Evolutionary conservation across 192 early-diverging fungal species (phyloP).

Genomic region (Kappamyces sp.): DNA sequence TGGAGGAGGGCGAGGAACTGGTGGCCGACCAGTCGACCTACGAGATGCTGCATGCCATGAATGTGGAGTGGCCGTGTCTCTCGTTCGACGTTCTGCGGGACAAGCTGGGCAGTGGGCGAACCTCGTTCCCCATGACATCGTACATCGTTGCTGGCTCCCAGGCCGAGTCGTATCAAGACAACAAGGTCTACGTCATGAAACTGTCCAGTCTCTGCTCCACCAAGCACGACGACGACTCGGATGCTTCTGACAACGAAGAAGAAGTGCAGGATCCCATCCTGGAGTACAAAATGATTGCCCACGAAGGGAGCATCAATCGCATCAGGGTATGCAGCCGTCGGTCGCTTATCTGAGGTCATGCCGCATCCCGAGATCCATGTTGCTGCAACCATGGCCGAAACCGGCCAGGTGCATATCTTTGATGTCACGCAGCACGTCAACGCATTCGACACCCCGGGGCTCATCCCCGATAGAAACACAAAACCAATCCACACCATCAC

Average conservation of each 20-base stretch:
- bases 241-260: constrained; percentile 25
- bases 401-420: constrained; percentile 91
- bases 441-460: constrained; percentile 77
- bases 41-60: constrained; percentile 93
- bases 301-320: constrained; percentile 89
- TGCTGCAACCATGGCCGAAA: constrained; percentile 89
- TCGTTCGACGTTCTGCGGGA: constrained; percentile 93
- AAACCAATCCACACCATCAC: constrained; percentile 77
- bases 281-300: constrained; percentile 60
- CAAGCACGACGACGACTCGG: constrained; percentile 73
- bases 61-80: constrained; percentile 92
- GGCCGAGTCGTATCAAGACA: constrained; percentile 73
- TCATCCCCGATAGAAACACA: constrained; percentile 50
- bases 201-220: constrained; percentile 90
- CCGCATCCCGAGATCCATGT: constrained; percentile 71
- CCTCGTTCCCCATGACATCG: constrained; percentile 81
- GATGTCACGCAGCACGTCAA: constrained; percentile 72
- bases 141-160: constrained; percentile 94
- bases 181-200: constrained; percentile 93
- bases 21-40: constrained; percentile 93
- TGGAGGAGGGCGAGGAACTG: constrained; percentile 82
- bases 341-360: constrained; percentile 43
- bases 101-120: constrained; percentile 71
- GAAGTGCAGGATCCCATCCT: constrained; percentile 74
- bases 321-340: constrained; percentile 50